Percentiles rank a stretch among this genome's conserved stretches.
These are phyloP conservation scores for Pyronema omphalodes DNA, from an alignment of 495 filamentous ascomycete species.

Conservation along the genomic window DNA sequence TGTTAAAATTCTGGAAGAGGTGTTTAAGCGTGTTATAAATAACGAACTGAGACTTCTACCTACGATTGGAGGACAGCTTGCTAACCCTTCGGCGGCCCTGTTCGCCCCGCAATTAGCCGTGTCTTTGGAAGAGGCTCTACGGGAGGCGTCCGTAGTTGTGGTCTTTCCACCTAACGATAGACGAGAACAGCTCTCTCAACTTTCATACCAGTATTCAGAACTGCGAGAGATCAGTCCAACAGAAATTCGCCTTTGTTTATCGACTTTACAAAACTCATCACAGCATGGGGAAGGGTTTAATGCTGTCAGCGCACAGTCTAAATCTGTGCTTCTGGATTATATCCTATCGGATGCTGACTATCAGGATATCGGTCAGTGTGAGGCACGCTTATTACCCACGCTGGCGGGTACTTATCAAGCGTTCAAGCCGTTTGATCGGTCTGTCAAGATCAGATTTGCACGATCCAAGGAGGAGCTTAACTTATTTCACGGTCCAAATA, in stretches of 20 bases:
- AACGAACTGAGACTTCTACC: not conserved
- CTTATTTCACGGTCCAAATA: too few relatives aligned
- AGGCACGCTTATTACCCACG: constrained; percentile 13
- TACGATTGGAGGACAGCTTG: not conserved
- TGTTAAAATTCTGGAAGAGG: constrained; percentile 8
- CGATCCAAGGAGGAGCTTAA: too few relatives aligned
- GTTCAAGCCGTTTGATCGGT: not conserved
- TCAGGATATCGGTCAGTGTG: constrained; percentile 7
- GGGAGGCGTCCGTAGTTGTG: constrained; percentile 6
- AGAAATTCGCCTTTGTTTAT: too few relatives aligned
- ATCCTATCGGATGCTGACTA: constrained; percentile 12
- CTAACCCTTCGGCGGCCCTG: not conserved
- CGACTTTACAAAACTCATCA: too few relatives aligned
- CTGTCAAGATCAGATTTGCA: too few relatives aligned
- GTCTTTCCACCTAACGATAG: constrained; percentile 13
- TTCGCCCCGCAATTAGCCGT: not conserved
- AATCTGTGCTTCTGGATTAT: constrained; percentile 12
- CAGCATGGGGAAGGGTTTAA: not conserved
- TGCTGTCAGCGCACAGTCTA: not conserved
- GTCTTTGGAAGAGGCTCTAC: constrained; percentile 3
- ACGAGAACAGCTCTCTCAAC: constrained; percentile 4
- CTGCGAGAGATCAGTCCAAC: too few relatives aligned
- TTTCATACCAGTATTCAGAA: not conserved
- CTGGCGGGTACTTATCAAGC: constrained; percentile 6
- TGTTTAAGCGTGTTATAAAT: constrained; percentile 5